phyloP scores from a whole-genome alignment of 2,329 filamentous ascomycete genomes.

The Botryotinia globosa region DNA sequence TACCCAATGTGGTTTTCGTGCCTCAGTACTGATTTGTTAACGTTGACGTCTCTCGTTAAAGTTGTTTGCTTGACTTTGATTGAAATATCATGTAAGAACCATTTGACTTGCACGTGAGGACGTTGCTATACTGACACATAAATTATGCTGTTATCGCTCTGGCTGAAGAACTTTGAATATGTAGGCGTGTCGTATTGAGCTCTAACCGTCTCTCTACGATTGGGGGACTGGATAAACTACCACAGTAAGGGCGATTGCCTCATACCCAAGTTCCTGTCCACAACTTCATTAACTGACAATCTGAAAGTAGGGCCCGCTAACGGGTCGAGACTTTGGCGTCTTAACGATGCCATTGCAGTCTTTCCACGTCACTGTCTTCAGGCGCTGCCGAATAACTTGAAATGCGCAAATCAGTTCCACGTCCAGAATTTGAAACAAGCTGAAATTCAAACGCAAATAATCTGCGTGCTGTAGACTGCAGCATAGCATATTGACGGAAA shows the following conservation, averaged over 20 bases:
- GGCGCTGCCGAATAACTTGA: background rate
- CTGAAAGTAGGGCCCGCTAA: background rate
- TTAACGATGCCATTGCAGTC: background rate
- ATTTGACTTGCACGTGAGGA: background rate
- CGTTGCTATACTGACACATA: background rate
- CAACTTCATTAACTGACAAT: background rate
- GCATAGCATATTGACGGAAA: background rate
- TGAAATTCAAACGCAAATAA: background rate
- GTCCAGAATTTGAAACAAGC: fast-evolving
- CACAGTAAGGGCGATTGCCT: background rate
- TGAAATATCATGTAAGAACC: background rate
- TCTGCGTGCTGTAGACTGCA: background rate
- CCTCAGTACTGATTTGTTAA: background rate
- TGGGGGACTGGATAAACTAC: background rate
- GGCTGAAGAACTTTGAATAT: background rate
- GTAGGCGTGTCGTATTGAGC: background rate
- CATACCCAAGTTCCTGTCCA: background rate
- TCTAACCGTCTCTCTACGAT: background rate
- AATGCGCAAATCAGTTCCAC: background rate
- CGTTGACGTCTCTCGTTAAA: background rate
- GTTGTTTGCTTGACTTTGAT: background rate
- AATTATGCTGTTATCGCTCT: background rate
- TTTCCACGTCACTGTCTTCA: background rate
- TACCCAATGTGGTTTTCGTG: no score
- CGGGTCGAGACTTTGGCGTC: background rate